Evolutionary conservation across 805 yeast species (phyloP).

Genomic region (Kluyveromyces aestuarii): DNA sequence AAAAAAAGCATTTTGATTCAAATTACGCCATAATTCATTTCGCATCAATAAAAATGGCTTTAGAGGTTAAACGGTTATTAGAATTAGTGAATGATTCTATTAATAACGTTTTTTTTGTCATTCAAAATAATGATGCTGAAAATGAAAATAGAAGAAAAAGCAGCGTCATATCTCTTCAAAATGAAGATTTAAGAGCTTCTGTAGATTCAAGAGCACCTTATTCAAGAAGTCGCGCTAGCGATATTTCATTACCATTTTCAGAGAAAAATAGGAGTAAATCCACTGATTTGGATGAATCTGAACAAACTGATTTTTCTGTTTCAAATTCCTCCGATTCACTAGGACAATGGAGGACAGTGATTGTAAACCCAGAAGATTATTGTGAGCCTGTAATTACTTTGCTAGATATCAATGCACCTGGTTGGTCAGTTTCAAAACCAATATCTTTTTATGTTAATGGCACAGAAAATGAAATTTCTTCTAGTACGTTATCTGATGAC

Average conservation of each 20-base stretch:
- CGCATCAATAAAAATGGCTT: constrained; percentile 7
- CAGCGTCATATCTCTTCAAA: background rate
- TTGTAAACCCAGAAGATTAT: constrained; percentile 9
- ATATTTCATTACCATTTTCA: background rate
- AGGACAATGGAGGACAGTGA: constrained; percentile 4
- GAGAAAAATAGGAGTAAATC: background rate
- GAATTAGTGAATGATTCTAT: background rate
- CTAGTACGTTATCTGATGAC: constrained; percentile 1
- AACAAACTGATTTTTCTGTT: background rate
- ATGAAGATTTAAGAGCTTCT: background rate
- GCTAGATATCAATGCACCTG: constrained; percentile 11
- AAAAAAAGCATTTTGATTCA: constrained; percentile 6
- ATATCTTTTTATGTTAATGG: constrained; percentile 3
- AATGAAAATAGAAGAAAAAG: background rate
- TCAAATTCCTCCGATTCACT: background rate
- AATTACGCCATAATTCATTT: constrained; percentile 7
- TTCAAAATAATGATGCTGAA: background rate
- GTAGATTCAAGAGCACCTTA: background rate
- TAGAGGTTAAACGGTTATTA: constrained; percentile 3
- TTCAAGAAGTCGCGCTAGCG: background rate
- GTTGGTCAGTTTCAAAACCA: constrained; percentile 12
- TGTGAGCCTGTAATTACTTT: constrained; percentile 11
- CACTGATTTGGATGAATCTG: background rate
- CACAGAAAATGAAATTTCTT: background rate
- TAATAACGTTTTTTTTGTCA: background rate